Conservation (phyloP, 2,329 filamentous ascomycete species). For the Aurifilum marmelostoma region DNA sequence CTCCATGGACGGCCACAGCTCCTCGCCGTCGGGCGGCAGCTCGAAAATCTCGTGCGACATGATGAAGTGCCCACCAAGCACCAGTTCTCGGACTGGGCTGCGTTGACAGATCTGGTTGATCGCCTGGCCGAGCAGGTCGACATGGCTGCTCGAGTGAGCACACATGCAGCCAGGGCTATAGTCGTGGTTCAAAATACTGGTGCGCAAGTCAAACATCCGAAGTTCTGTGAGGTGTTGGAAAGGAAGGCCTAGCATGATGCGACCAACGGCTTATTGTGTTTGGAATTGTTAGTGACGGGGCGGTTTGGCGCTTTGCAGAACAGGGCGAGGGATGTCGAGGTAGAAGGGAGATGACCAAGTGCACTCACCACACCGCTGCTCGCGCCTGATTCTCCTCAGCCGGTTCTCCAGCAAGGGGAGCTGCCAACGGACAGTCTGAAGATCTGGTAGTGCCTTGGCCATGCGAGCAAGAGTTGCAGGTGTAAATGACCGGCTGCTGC, state of each 20-base stretch:
- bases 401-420: not conserved
- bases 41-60: not conserved
- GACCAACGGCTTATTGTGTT: not conserved
- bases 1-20: not conserved
- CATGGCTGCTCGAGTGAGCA: not conserved
- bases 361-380: conserved; percentile 8
- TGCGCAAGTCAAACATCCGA: not conserved
- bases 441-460: not conserved
- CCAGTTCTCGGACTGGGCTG: not conserved
- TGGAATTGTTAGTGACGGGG: not conserved
- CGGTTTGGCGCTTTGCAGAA: not conserved
- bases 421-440: not conserved
- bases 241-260: not conserved
- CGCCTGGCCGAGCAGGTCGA: not conserved
- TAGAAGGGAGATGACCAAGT: not conserved
- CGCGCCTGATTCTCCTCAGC: not conserved
- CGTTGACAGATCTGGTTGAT: not conserved
- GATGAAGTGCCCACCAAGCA: not conserved
- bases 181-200: not conserved
- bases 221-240: not conserved
- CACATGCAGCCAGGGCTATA: not conserved
- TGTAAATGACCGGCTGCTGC: not conserved
- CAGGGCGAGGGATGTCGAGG: too few relatives aligned
- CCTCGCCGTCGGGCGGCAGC: not conserved
- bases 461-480: not conserved